These are phyloP conservation scores for Fonsecaea multimorphosa DNA, from an alignment of 2,329 filamentous ascomycete species.

Conservation along the genomic window DNA sequence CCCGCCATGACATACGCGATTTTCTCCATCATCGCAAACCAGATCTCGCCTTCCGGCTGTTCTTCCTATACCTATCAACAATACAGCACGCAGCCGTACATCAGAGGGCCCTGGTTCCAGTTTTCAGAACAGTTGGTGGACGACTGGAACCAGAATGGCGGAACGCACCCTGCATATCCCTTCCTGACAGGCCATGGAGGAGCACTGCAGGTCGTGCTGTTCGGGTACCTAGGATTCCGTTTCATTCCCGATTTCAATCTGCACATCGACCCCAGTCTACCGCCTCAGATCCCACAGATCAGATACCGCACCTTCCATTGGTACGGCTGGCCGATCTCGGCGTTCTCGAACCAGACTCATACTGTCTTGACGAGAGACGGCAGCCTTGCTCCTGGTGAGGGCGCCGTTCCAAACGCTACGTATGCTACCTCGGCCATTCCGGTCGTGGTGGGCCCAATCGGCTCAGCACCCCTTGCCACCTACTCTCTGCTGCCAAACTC, in stretches of 20 bases:
- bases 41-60: slow-evolving; percentile 70
- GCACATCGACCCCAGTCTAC: slow-evolving; percentile 68
- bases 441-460: slow-evolving; percentile 59
- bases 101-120: slow-evolving; percentile 71
- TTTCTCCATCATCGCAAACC: slow-evolving; percentile 70
- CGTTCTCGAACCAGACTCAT: slow-evolving; percentile 67
- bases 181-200: slow-evolving; percentile 75
- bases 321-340: slow-evolving; percentile 68
- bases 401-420: slow-evolving; percentile 60
- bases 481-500: slow-evolving; percentile 58
- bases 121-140: slow-evolving; percentile 73
- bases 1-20: slow-evolving; percentile 77
- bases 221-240: slow-evolving; percentile 70
- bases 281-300: slow-evolving; percentile 67
- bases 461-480: slow-evolving; percentile 48
- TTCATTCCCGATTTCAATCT: slow-evolving; percentile 63
- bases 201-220: slow-evolving; percentile 69
- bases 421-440: slow-evolving; percentile 64
- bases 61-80: slow-evolving; percentile 71
- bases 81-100: slow-evolving; percentile 68
- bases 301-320: slow-evolving; percentile 70
- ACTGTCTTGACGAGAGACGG: slow-evolving; percentile 64
- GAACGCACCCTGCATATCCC: slow-evolving; percentile 71
- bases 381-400: slow-evolving; percentile 45
- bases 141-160: slow-evolving; percentile 65